Conservation (phyloP, 2,329 filamentous ascomycete species). For the Colletotrichum magnum region DNA sequence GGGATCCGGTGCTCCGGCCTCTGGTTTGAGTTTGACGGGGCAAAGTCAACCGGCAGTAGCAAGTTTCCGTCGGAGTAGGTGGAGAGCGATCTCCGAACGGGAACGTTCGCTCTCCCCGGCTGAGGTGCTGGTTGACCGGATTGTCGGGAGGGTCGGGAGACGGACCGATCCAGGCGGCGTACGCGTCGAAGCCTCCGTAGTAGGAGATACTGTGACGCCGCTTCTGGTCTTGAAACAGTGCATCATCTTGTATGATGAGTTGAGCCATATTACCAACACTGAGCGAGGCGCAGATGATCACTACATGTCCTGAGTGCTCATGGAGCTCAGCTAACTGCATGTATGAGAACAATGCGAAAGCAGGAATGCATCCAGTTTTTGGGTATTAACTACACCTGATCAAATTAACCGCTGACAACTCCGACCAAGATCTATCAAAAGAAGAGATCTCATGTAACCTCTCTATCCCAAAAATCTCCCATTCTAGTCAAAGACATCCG, state of each 20-base stretch:
- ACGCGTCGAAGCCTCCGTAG: too few relatives aligned
- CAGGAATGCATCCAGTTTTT: neutral
- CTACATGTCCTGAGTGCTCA: too few relatives aligned
- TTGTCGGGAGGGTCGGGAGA: too few relatives aligned
- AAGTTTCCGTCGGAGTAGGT: constrained; percentile 2
- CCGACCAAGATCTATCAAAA: neutral
- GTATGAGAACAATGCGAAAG: neutral
- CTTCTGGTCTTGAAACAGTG: too few relatives aligned
- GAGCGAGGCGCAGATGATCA: too few relatives aligned
- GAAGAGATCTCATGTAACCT: neutral
- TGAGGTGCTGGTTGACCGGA: too few relatives aligned
- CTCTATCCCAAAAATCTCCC: neutral
- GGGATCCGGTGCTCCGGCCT: neutral
- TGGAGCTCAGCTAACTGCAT: too few relatives aligned
- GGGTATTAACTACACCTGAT: neutral
- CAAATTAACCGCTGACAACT: neutral
- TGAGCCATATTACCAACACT: too few relatives aligned
- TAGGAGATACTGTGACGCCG: too few relatives aligned
- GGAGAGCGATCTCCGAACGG: constrained; percentile 19
- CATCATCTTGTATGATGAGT: too few relatives aligned
- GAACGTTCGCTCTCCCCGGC: neutral
- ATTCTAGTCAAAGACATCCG: constrained; percentile 72
- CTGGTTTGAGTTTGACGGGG: neutral
- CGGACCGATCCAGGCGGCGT: too few relatives aligned
- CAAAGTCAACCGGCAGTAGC: constrained; percentile 19